phyloP scores from a whole-genome alignment of 495 filamentous ascomycete species.

The Penicillium tannophilum region DNA sequence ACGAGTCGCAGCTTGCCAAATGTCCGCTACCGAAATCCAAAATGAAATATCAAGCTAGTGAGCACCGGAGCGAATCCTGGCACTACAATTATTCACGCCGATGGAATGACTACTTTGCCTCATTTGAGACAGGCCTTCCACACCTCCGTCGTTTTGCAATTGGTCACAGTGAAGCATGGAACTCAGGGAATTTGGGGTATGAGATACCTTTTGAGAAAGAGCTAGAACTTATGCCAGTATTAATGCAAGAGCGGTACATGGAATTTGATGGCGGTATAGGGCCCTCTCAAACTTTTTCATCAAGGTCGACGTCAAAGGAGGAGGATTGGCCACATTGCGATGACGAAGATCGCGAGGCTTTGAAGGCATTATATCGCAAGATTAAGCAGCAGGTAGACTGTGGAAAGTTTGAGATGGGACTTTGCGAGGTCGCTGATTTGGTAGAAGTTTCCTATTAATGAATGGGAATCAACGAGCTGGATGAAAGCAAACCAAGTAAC shows the following conservation, averaged over 20 bases:
- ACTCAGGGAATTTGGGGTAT: neutral
- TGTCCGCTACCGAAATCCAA: conserved; percentile 5
- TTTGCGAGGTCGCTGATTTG: too few relatives aligned
- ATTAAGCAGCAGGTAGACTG: conserved; percentile 6
- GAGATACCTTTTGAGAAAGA: conserved; percentile 22
- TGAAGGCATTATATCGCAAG: conserved; percentile 4
- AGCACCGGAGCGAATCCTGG: neutral
- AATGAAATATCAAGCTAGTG: neutral
- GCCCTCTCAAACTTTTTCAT: neutral
- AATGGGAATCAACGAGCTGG: too few relatives aligned
- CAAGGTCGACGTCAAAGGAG: neutral
- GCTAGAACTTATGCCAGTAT: conserved; percentile 3
- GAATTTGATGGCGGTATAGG: conserved; percentile 5
- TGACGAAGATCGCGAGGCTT: conserved; percentile 8
- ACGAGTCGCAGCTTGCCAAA: neutral
- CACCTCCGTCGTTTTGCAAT: conserved; percentile 20
- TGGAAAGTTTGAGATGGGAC: neutral
- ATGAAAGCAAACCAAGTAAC: too few relatives aligned
- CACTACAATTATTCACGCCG: conserved; percentile 18
- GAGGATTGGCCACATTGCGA: conserved; percentile 1
- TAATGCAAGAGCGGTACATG: conserved; percentile 5
- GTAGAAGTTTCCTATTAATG: too few relatives aligned
- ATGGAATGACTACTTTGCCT: conserved; percentile 27
- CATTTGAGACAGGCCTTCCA: conserved; percentile 15
- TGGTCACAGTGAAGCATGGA: conserved; percentile 13